Evolutionary conservation across 2,329 filamentous ascomycete species (phyloP).

Genomic region (Rhynchosporium graminicola): DNA sequence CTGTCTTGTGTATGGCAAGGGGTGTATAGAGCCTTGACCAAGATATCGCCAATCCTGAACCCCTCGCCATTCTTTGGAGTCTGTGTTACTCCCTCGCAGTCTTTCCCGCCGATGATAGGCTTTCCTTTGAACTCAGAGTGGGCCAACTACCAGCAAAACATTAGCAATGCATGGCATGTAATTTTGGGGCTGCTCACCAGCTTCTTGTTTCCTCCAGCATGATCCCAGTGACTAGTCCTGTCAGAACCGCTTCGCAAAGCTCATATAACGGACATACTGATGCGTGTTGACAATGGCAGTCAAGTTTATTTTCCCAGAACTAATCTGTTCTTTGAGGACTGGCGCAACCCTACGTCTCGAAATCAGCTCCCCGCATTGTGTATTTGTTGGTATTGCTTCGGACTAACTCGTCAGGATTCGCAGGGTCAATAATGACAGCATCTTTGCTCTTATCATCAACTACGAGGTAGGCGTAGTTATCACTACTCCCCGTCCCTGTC

Average conservation of each 20-base stretch:
- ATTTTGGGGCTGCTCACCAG: constrained; percentile 55
- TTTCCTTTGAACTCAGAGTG: constrained; percentile 42
- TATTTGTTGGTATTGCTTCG: constrained; percentile 8
- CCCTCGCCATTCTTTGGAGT: constrained; percentile 74
- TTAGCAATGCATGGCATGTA: neutral
- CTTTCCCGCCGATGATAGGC: constrained; percentile 82
- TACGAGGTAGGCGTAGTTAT: constrained; percentile 86
- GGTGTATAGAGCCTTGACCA: constrained; percentile 85
- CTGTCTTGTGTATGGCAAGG: constrained; percentile 98
- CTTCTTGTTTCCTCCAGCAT: constrained; percentile 87
- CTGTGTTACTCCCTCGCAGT: constrained; percentile 77
- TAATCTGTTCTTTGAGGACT: constrained; percentile 71
- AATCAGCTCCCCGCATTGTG: constrained; percentile 13
- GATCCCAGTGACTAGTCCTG: constrained; percentile 79
- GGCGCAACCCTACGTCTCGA: constrained; percentile 54
- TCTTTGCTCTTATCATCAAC: constrained; percentile 77
- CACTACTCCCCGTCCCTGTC: constrained; percentile 71
- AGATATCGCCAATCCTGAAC: constrained; percentile 83
- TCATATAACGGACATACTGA: constrained; percentile 63
- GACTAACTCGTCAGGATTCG: constrained; percentile 72
- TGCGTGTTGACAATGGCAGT: constrained; percentile 95
- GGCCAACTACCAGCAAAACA: constrained; percentile 23
- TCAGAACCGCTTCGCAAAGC: constrained; percentile 15
- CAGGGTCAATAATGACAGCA: constrained; percentile 77
- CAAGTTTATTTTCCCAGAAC: constrained; percentile 74